Base-by-base conservation (phyloP, 805 yeast species). In the Candida easanensis region DNA sequence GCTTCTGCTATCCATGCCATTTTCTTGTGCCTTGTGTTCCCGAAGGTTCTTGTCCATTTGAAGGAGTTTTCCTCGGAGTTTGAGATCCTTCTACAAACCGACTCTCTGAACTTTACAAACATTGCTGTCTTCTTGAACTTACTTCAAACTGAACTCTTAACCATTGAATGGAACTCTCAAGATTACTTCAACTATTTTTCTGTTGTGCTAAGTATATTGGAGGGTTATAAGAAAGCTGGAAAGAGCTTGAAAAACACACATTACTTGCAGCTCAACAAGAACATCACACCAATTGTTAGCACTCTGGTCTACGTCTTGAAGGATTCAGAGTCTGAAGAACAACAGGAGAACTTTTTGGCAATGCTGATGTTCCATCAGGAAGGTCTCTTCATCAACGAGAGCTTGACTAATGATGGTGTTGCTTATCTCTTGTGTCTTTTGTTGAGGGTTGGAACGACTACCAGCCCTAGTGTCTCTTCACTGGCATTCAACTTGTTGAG, bases 321-420 rank as follows among this genome's bases (percentile, higher is more conserved):
- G 45, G 46, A 43, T 22, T 39, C 54, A 3, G 46, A 50, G 4
- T 45, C 56, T 2, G 42, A 32, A 4, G 58, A 46, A n/a, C 57
- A 51, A 56, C 57, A 32, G 40, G 60, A 19, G 52, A 67, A 61
- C 39, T 56, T 62, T 35, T 39, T 63, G 11, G 60, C 60, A 19
- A 43, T 52, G 17, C 31, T 64, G 8, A 49, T 64, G 45, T 63
- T 63, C 28, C 61, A 60, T 21, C 69, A 66, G 38, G 59, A 57
- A 22, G 41, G 53, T n/a, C 46, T 58, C 6, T 61, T 65, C 44
- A 45, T 48, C 5, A 46, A 36, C 11, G 70, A 61, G 1, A 54
- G 62, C 3, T 47, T 76, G 16, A 58, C 61, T 15, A 61, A 58
- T 42, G 61, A 62, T n/a, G 62, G 60, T 22, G 45, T 68, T 14